Base-by-base conservation (phyloP, 179 eudicot genomes). In the Sideroxylon spinosum region DNA sequence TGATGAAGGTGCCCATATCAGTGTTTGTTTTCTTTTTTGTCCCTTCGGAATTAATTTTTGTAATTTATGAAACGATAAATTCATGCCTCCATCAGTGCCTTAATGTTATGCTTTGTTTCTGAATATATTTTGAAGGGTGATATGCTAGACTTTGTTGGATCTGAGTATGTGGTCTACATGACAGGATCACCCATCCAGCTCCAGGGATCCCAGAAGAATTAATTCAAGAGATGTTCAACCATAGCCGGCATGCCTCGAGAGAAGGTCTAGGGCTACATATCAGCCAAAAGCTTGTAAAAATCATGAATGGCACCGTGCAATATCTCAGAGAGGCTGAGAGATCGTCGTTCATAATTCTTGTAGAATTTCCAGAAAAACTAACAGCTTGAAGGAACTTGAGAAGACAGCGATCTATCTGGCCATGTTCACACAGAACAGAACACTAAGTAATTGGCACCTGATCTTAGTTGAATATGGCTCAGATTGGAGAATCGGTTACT, bases 211-310 rank as follows among this genome's bases (percentile, higher is more conserved):
- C 97, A 1, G 97, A 89, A 80, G 87, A 82, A 76, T 83, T 95
- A 23, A 85, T 95, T 59, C 87, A 83, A 59, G 95, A 95, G 83
- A 95, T 95, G 97, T 95, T 95, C 78, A 87, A 90, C 83, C 86
- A 82, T 17, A 86, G 85, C 78, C 83, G 85, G 53, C 85, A 85
- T 70, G 85, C 85, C 80, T 91, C 97, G 44, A 90, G 97, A 75
- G 97, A 93, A 89, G 98, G 98, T 72, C 91, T 95, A 53, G 89
- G 92, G 78, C 89, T 95, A 66, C 84, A 89, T 83, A 89, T 93
- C 48, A 88, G 97, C 84, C 97, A 89, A 80, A 95, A 89, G 81
- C 92, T 95, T 0, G 91, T 95, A 0, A 88, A 83, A 71, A 80
- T 86, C 79, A 95, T 95, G 98, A 89, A 95, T 69, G 97, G 98